Evolutionary conservation across 768 basidiomycete species (phyloP).

Genomic region (Boletus rex-veris): DNA sequence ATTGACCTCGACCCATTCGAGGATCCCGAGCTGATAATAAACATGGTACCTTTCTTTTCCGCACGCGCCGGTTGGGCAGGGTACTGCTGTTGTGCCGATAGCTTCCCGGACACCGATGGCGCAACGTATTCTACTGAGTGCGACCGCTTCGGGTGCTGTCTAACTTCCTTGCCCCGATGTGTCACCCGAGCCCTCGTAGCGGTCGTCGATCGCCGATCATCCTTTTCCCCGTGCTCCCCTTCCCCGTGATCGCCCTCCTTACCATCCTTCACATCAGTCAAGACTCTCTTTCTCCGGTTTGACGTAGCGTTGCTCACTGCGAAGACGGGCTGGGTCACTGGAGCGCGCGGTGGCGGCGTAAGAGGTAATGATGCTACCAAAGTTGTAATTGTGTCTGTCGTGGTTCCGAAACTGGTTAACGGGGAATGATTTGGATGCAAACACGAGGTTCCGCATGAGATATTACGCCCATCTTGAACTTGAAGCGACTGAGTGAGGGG

Average conservation of each 20-base stretch:
- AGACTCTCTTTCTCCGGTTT: conserved; percentile 21
- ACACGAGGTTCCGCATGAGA: conserved; percentile 71
- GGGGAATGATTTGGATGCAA: conserved; percentile 56
- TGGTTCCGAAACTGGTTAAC: conserved; percentile 27
- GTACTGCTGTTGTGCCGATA: conserved; percentile 21
- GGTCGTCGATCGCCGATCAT: conserved; percentile 21
- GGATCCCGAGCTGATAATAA: too few species aligned
- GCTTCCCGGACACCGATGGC: conserved; percentile 28
- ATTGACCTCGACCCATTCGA: too few species aligned
- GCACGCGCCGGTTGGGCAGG: conserved; percentile 14
- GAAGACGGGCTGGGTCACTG: conserved; percentile 2
- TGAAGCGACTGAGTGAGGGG: conserved; percentile 52
- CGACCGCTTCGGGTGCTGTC: conserved; percentile 28
- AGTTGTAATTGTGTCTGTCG: conserved; percentile 32
- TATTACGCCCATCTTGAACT: conserved; percentile 58
- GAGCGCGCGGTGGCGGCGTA: background rate
- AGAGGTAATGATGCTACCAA: conserved; percentile 14
- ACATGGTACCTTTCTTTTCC: too few species aligned
- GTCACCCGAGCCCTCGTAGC: conserved; percentile 7
- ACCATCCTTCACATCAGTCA: conserved; percentile 21
- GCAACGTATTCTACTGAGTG: conserved; percentile 27
- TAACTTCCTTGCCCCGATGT: conserved; percentile 31
- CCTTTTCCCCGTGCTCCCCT: conserved; percentile 7
- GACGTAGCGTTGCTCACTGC: conserved; percentile 37
- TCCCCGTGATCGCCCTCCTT: conserved; percentile 14